Conservation (phyloP, 106 monocot genomes). For the Allium cepa region DNA sequence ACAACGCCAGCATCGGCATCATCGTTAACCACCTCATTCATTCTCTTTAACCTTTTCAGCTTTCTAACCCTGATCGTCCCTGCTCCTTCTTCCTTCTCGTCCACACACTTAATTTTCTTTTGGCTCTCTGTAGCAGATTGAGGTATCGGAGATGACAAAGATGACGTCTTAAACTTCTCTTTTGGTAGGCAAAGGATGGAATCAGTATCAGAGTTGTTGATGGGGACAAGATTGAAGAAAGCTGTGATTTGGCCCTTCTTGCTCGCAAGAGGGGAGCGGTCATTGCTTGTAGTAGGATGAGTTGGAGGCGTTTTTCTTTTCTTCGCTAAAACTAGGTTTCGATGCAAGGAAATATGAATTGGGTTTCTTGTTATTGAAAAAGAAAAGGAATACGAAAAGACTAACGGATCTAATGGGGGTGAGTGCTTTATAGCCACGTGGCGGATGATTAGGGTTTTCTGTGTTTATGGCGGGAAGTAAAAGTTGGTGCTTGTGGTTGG, state of each 20-base stretch:
- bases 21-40: conserved; percentile 42
- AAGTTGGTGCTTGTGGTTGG: no score
- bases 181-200: conserved; percentile 3
- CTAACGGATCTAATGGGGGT: no score
- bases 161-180: not conserved
- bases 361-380: no score
- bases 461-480: no score
- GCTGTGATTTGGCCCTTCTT: conserved; percentile 89
- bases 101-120: conserved; percentile 5
- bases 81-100: conserved; percentile 56
- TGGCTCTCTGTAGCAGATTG: conserved; percentile 4
- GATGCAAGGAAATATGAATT: no score
- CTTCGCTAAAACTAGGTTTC: no score
- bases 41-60: conserved; percentile 44
- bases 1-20: conserved; percentile 15
- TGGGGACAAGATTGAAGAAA: conserved; percentile 57
- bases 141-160: conserved; percentile 4
- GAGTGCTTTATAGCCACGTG: no score
- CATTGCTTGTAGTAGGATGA: conserved; percentile 63
- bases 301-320: conserved; percentile 20
- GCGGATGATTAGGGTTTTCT: no score
- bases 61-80: conserved; percentile 37
- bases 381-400: no score
- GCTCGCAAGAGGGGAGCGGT: conserved; percentile 76
- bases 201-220: conserved; percentile 2